Evolutionary conservation across 1,284 basidiomycete genomes (phyloP).

Genomic region (Coniferiporia weirii): DNA sequence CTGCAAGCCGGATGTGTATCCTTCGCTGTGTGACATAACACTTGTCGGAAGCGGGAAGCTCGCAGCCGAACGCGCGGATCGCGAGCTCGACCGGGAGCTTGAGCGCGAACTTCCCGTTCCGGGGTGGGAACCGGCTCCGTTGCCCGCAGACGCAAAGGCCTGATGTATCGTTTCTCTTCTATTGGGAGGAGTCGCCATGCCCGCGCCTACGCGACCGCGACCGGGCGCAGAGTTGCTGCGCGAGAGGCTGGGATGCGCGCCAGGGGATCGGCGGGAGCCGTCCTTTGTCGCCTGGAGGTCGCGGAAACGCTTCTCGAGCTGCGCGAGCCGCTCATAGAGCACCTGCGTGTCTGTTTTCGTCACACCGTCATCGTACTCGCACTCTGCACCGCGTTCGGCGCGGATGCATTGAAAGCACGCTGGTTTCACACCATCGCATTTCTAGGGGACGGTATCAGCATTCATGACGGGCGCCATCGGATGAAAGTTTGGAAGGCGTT

Average conservation of each 20-base stretch:
- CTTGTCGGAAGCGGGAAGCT: conserved; percentile 2
- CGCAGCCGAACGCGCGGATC: not conserved
- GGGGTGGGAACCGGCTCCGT: not conserved
- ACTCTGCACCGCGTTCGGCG: conserved; percentile 15
- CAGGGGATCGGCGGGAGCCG: not conserved
- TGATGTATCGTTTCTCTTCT: not conserved
- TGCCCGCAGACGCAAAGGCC: not conserved
- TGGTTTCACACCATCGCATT: conserved; percentile 16
- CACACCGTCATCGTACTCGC: conserved; percentile 18
- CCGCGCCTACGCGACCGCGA: not conserved
- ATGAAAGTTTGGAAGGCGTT: no score
- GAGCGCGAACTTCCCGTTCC: not conserved
- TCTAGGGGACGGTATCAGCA: conserved; percentile 1
- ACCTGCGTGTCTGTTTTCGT: conserved; percentile 14
- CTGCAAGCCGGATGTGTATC: not conserved
- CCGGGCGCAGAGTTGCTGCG: conserved; percentile 11
- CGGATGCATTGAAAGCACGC: conserved; percentile 15
- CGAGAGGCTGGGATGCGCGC: not conserved
- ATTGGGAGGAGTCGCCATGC: not conserved
- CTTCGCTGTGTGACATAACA: not conserved
- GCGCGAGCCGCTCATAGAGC: conserved; percentile 15
- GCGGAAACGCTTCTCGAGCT: conserved; percentile 17
- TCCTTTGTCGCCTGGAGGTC: conserved; percentile 13
- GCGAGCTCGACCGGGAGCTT: not conserved
- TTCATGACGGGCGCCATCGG: no score